Evolutionary conservation across 1,284 basidiomycete species (phyloP), one percentile per base, ranked within the genome.

Genomic region (Ustilago trichophora): DNA sequence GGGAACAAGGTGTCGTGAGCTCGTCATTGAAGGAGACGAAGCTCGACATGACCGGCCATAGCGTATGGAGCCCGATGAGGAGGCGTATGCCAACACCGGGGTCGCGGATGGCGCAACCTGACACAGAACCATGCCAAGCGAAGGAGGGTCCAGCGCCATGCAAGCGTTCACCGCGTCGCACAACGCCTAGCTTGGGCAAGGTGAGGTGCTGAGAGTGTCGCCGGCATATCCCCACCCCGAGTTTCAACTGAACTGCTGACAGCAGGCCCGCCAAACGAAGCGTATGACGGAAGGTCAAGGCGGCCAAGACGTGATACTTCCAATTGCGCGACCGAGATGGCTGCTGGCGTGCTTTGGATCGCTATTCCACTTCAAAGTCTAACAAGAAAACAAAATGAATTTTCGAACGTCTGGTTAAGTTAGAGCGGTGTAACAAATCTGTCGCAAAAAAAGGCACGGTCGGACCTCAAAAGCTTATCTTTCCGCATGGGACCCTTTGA

Each of bases 101-200:
- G 8, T 11, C 26, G n/a, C 1, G 25, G 38, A 62, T 62, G 41
- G 58, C 58, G 58, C 51, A 62, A 62, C 58, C 18, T 43, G 58
- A 54, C 46, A 41, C 33, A 21, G 19, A 33, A 19, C n/a, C n/a
- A 21, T 35, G 33, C 25, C 27, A 7, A 29, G 8, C 8, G 27
- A 7, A 29, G 13, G 13, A 29, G 13, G 27, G 27, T 29, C 27
- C 13, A 8, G 7, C 27, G 27, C 13, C 27, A 29, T 13, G 27
- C 13, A 29, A 29, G 27, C n/a, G n/a, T n/a, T n/a, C n/a, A n/a
- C n/a, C n/a, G n/a, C n/a, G n/a, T n/a, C n/a, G n/a, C n/a, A n/a
- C n/a, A n/a, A n/a, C n/a, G n/a, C n/a, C n/a, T n/a, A n/a, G n/a
- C n/a, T n/a, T n/a, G n/a, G n/a, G n/a, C n/a, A n/a, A n/a, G n/a